phyloP scores from a whole-genome alignment of 192 early-diverging fungal genomes.

The Podila verticillata region DNA sequence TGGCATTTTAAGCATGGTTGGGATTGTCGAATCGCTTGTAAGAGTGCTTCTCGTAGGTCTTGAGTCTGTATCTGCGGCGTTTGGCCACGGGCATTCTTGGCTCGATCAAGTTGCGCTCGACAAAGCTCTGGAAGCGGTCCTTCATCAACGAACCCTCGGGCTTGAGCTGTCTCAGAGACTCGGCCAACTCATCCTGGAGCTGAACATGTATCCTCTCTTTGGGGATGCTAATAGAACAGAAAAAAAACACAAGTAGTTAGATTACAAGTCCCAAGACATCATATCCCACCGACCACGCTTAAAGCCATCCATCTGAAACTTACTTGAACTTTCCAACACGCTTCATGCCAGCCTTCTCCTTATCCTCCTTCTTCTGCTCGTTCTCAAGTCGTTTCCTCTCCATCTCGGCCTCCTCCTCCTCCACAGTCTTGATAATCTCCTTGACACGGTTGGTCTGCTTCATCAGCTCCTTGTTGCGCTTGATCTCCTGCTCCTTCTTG shows the following conservation, averaged over 20 bases:
- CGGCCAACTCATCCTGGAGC: slow-evolving; percentile 61
- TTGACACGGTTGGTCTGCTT: slow-evolving; percentile 62
- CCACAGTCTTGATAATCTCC: slow-evolving; percentile 58
- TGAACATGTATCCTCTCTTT: slow-evolving; percentile 54
- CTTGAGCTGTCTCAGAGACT: slow-evolving; percentile 60
- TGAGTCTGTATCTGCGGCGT: slow-evolving; percentile 58
- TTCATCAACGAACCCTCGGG: slow-evolving; percentile 70
- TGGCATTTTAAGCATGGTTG: slow-evolving; percentile 28
- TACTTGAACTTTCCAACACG: slow-evolving; percentile 54
- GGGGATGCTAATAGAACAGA: slow-evolving; percentile 20
- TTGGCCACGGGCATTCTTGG: slow-evolving; percentile 55
- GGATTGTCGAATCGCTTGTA: slow-evolving; percentile 65
- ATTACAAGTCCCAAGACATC: background rate
- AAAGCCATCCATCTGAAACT: background rate
- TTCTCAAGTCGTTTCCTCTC: slow-evolving; percentile 38
- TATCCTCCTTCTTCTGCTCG: slow-evolving; percentile 40
- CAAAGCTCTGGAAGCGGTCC: slow-evolving; percentile 63
- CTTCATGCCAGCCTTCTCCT: slow-evolving; percentile 49
- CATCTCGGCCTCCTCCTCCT: slow-evolving; percentile 45
- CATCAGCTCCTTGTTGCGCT: slow-evolving; percentile 52
- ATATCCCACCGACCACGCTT: background rate
- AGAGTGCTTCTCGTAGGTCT: slow-evolving; percentile 62
- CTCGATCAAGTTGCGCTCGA: slow-evolving; percentile 66
- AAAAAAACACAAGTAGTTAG: background rate
- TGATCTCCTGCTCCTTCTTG: slow-evolving; percentile 49